A percentile compares a stretch with the other conserved stretches of the same genome.
phyloP scores from a whole-genome alignment of 305 asterid genomes.

The Fraxinus velutina region DNA sequence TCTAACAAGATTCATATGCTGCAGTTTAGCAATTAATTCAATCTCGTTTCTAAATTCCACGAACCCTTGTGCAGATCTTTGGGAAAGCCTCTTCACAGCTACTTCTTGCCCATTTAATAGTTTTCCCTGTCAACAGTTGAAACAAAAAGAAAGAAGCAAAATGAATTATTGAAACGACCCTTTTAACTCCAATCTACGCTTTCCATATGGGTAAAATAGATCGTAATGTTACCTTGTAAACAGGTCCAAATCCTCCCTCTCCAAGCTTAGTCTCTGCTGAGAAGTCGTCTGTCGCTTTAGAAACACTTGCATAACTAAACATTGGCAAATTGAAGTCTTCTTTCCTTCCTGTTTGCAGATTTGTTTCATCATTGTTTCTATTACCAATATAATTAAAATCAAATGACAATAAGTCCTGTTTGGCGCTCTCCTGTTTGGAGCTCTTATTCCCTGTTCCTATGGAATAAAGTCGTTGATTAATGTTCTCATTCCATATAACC shows the following conservation, averaged over 20 bases:
- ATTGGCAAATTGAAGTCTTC: constrained; percentile 32
- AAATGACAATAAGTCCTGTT: constrained; percentile 37
- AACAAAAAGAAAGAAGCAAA: neutral
- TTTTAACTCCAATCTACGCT: neutral
- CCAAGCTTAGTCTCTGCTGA: constrained; percentile 41
- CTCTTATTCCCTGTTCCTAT: constrained; percentile 29
- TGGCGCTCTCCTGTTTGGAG: constrained; percentile 22
- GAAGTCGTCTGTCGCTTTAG: constrained; percentile 35
- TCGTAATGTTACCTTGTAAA: constrained; percentile 38
- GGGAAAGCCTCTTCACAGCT: constrained; percentile 46
- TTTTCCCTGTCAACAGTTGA: constrained; percentile 30
- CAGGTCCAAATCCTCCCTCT: constrained; percentile 52
- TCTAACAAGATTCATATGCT: constrained; percentile 43
- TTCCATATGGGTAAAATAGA: neutral
- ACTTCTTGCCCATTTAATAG: constrained; percentile 33
- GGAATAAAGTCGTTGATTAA: neutral
- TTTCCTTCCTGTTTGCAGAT: constrained; percentile 1
- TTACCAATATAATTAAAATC: constrained; percentile 24
- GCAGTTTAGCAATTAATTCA: constrained; percentile 35
- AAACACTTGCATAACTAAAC: constrained; percentile 43
- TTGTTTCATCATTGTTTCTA: constrained; percentile 14
- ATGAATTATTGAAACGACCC: neutral
- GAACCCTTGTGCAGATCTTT: constrained; percentile 42
- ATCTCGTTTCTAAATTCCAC: constrained; percentile 43
- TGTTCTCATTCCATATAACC: neutral